phyloP scores from a whole-genome alignment of 129 eudicot genomes.

The Calendula officinalis region DNA sequence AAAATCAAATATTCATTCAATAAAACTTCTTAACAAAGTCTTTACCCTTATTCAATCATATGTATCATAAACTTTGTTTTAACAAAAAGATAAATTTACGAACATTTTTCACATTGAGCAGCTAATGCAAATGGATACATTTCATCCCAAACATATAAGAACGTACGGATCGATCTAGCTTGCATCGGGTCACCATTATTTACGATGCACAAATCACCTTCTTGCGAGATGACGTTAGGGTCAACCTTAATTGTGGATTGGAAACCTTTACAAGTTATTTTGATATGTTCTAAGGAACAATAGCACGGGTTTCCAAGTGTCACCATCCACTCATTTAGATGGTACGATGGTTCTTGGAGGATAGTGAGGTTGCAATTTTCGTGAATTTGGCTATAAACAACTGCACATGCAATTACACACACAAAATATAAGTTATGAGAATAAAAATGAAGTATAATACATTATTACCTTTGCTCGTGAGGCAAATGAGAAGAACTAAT shows the following conservation, averaged over 20 bases:
- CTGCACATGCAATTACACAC: background rate
- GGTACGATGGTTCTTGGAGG: background rate
- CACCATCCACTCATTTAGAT: background rate
- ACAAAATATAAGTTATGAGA: background rate
- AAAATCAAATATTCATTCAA: too few relatives aligned
- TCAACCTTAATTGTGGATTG: background rate
- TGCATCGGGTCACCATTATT: background rate
- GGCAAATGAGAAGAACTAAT: background rate
- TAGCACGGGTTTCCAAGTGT: background rate
- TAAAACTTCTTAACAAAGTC: too few relatives aligned
- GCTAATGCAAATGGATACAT: background rate
- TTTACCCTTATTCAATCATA: too few relatives aligned
- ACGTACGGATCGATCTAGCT: background rate
- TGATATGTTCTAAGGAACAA: background rate
- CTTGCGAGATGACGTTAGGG: background rate
- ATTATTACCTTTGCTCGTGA: background rate
- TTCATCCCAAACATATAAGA: background rate
- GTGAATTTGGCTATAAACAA: background rate
- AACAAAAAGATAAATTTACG: background rate
- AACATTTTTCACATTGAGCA: background rate
- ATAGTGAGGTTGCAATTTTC: background rate
- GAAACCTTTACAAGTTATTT: background rate
- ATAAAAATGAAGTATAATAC: background rate
- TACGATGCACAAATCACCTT: background rate
- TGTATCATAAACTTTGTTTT: too few relatives aligned